Conservation (phyloP, 176 grass and related monocot species). For the Microstegium vimineum region DNA sequence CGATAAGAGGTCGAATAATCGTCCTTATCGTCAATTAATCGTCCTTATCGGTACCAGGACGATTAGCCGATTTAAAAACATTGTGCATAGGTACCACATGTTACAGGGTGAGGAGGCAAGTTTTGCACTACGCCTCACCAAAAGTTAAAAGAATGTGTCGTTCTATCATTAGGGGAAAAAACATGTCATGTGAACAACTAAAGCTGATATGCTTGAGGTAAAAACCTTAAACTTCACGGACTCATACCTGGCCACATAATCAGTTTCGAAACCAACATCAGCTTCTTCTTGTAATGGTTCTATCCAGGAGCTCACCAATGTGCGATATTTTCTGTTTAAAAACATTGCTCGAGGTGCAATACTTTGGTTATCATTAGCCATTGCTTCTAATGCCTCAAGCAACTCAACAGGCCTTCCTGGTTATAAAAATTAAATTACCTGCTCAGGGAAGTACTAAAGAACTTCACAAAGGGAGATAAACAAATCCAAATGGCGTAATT, state of each 20-base stretch:
- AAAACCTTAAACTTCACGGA: constrained; percentile 4
- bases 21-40: no score
- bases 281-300: constrained; percentile 99
- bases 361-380: constrained; percentile 69
- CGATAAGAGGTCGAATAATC: no score
- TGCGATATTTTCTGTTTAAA: constrained; percentile 91
- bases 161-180: constrained; percentile 1
- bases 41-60: no score
- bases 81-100: not conserved
- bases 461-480: constrained; percentile 38
- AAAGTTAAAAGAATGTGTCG: not conserved
- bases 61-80: no score
- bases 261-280: constrained; percentile 89
- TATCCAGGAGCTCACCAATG: constrained; percentile 97
- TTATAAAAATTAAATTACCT: constrained; percentile 65
- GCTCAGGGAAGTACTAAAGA: constrained; percentile 46
- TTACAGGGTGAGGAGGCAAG: not conserved
- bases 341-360: constrained; percentile 89
- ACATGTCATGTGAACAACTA: constrained; percentile 4
- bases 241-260: constrained; percentile 87
- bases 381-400: constrained; percentile 92
- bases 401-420: constrained; percentile 92
- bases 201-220: constrained; percentile 8
- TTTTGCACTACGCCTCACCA: not conserved
- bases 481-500: not conserved